Percentiles rank a stretch among this genome's conserved stretches.
phyloP scores from a whole-genome alignment of 495 filamentous ascomycete genomes.

The Letharia columbiana region DNA sequence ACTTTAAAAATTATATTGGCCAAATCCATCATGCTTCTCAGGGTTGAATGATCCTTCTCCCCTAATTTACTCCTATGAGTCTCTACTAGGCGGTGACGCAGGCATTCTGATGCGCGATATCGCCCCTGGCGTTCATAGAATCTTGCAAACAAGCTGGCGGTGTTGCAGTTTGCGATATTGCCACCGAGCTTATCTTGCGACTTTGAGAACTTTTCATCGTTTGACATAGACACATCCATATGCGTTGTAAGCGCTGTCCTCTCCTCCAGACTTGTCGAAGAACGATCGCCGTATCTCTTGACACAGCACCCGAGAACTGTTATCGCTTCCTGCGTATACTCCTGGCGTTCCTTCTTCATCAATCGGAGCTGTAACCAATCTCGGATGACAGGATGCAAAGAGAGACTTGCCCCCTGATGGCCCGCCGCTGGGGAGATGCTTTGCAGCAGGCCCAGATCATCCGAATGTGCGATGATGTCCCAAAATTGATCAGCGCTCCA shows the following conservation, averaged over 20 bases:
- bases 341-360: neutral
- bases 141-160: neutral
- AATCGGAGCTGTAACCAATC: slow-evolving; percentile 4
- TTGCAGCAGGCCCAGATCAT: neutral
- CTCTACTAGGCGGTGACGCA: neutral
- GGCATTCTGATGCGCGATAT: neutral
- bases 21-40: neutral
- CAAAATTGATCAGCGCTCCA: neutral
- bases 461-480: neutral
- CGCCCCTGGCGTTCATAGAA: neutral
- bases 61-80: neutral
- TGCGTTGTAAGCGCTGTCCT: neutral
- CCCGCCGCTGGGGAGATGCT: neutral
- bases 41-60: neutral
- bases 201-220: neutral
- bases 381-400: neutral
- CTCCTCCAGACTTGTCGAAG: neutral
- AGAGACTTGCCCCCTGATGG: neutral
- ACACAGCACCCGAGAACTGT: neutral
- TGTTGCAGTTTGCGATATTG: neutral
- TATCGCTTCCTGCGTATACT: slow-evolving; percentile 1
- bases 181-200: neutral
- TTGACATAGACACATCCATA: neutral
- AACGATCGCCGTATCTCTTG: neutral
- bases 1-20: neutral